phyloP scores from a whole-genome alignment of 768 basidiomycete species.

The Pleurotus tuoliensis region DNA sequence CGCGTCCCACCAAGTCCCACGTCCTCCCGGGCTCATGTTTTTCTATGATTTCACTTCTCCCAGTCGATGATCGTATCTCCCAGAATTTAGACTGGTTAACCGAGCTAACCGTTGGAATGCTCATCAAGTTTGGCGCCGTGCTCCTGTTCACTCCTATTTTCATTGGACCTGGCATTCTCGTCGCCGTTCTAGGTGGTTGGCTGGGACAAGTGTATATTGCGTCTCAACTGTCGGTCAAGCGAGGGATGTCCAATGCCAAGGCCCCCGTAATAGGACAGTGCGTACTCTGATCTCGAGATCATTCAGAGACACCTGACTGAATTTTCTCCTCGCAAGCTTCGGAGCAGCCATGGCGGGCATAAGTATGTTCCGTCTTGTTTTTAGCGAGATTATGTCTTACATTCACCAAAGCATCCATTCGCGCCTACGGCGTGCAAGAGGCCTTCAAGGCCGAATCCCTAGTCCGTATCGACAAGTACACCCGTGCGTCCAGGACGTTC shows the following conservation, averaged over 20 bases:
- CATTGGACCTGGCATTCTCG: slow-evolving; percentile 24
- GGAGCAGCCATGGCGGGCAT: slow-evolving; percentile 45
- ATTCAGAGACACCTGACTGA: slow-evolving; percentile 22
- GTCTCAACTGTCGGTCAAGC: slow-evolving; percentile 22
- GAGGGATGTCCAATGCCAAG: slow-evolving; percentile 22
- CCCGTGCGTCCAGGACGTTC: slow-evolving; percentile 27
- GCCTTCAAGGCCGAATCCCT: slow-evolving; percentile 30
- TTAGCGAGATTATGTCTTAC: not conserved
- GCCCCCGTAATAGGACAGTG: slow-evolving; percentile 29
- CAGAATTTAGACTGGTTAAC: not conserved
- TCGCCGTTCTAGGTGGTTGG: slow-evolving; percentile 27
- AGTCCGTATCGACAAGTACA: slow-evolving; percentile 38
- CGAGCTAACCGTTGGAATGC: slow-evolving; percentile 16
- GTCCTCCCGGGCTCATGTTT: too few relatives aligned
- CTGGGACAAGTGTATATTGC: slow-evolving; percentile 25
- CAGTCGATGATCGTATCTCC: slow-evolving; percentile 33
- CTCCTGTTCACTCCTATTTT: slow-evolving; percentile 25
- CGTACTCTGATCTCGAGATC: slow-evolving; percentile 23
- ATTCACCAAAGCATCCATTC: slow-evolving; percentile 27
- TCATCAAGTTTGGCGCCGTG: slow-evolving; percentile 27
- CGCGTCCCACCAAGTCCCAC: not conserved
- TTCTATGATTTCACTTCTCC: not conserved
- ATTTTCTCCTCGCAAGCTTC: slow-evolving; percentile 20
- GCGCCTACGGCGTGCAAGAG: slow-evolving; percentile 46
- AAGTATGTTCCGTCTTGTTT: slow-evolving; percentile 13